A percentile compares a stretch with the other conserved stretches of the same genome.
These are phyloP conservation scores for Fraxinus excelsior DNA, from an alignment of 257 asterid genomes.

Conservation along the genomic window DNA sequence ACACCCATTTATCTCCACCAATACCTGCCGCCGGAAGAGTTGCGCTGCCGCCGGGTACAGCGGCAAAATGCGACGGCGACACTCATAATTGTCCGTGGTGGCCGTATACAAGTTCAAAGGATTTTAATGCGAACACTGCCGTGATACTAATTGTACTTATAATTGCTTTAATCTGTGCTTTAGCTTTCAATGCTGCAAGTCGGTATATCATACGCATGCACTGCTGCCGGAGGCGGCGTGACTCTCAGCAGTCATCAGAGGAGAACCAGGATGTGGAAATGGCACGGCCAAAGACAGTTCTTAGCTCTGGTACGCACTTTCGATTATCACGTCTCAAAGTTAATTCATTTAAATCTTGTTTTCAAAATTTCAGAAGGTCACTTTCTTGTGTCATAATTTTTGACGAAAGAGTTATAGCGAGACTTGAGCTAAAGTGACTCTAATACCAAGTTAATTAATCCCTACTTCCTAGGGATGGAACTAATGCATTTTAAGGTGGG, in stretches of 20 bases:
- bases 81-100: conserved; percentile 64
- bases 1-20: conserved; percentile 17
- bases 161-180: conserved; percentile 43
- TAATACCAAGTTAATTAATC: too few species aligned
- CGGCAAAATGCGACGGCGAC: conserved; percentile 33
- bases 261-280: conserved; percentile 18
- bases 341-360: too few species aligned
- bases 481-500: too few species aligned
- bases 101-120: conserved; percentile 62
- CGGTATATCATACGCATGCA: conserved; percentile 42
- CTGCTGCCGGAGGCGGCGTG: conserved; percentile 31
- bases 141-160: conserved; percentile 48
- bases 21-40: conserved; percentile 16
- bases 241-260: not conserved
- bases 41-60: conserved; percentile 21
- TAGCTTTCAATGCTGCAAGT: conserved; percentile 49
- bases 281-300: not conserved
- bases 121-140: conserved; percentile 60
- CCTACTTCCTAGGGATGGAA: too few species aligned
- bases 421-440: too few species aligned
- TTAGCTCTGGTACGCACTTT: not conserved
- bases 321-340: not conserved
- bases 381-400: too few species aligned
- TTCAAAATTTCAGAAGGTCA: too few species aligned
- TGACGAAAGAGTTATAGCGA: too few species aligned